Conservation (phyloP, 345 rosid genomes). For the Punica granatum region DNA sequence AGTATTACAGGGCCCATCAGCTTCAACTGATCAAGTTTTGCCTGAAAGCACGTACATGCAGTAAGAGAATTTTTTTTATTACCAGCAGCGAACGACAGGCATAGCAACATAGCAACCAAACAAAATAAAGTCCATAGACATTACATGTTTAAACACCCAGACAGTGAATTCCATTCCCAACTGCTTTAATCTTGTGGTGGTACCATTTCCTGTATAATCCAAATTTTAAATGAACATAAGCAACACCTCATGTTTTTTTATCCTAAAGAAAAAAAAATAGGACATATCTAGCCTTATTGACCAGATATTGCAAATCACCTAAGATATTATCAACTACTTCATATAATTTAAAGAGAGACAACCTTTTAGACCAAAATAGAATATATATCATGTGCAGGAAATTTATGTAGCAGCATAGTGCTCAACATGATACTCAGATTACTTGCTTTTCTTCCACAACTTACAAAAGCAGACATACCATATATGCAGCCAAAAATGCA, state of each 20-base stretch:
- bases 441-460: background rate
- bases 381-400: background rate
- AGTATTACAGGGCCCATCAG: conserved; percentile 92
- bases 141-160: conserved; percentile 98
- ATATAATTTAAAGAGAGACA: background rate
- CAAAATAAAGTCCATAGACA: conserved; percentile 10
- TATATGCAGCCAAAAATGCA: conserved; percentile 93
- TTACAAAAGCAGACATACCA: conserved; percentile 35
- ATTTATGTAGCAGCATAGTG: background rate
- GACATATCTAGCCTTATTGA: background rate
- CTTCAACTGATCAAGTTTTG: conserved; percentile 72
- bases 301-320: background rate
- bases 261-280: background rate
- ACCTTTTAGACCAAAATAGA: background rate
- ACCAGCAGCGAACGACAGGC: background rate
- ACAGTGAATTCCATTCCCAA: conserved; percentile 98
- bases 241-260: background rate
- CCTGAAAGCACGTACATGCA: conserved; percentile 31
- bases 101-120: background rate
- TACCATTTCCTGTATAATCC: conserved; percentile 53
- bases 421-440: background rate
- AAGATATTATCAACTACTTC: background rate
- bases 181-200: conserved; percentile 87
- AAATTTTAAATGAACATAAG: conserved; percentile 9
- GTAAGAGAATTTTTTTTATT: background rate